Base-by-base conservation (phyloP, 1,284 basidiomycete species). In the Prillingera fragicola region DNA sequence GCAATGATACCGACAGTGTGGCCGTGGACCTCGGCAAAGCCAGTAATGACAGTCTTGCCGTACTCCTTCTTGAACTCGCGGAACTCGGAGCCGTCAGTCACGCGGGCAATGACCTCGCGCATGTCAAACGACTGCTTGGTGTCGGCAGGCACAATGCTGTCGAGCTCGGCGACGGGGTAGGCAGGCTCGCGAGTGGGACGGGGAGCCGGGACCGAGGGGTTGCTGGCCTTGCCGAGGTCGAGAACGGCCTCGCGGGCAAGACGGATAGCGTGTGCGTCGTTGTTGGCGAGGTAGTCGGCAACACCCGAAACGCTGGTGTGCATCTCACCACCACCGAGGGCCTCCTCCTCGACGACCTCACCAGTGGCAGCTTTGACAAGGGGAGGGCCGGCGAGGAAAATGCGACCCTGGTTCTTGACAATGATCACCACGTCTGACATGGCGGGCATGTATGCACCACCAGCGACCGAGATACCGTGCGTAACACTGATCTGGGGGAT, bases 361-460 rank as follows among this genome's bases (percentile, higher is more conserved):
- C 92, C 91, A 0, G 91, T 91, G 0, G 91, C 92, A 1, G 91
- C 92, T 65, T 91, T 92, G 49, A 96, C 91, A 4, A 96, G 77
- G 4, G 91, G 91, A 13, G 92, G 92, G 0, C 91, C 92, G 13
- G 91, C 91, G n/a, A 96, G 77, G 74, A 95, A 96, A 58, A 96
- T 95, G 33, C 80, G 84, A 0, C 92, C 91, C 74, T 95, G 90
- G 50, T 92, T 85, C 41, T 66, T 66, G 35, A 96, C 92, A 54
- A 95, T 96, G 61, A 96, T 83, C 52, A 90, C 95, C 68, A 92
- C 86, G 61, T 96, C 91, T 1, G 89, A 87, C 88, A 96, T 94
- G 3, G 91, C 89, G 23, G 91, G 91, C 33, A 95, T 88, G 69
- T 96, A 95, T 79, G 67, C 67, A 28, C 67, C 67, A 28, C 76